Percentiles rank a stretch among this genome's conserved stretches.
phyloP scores from a whole-genome alignment of 805 yeast species.

The Starmerella etchellsii region DNA sequence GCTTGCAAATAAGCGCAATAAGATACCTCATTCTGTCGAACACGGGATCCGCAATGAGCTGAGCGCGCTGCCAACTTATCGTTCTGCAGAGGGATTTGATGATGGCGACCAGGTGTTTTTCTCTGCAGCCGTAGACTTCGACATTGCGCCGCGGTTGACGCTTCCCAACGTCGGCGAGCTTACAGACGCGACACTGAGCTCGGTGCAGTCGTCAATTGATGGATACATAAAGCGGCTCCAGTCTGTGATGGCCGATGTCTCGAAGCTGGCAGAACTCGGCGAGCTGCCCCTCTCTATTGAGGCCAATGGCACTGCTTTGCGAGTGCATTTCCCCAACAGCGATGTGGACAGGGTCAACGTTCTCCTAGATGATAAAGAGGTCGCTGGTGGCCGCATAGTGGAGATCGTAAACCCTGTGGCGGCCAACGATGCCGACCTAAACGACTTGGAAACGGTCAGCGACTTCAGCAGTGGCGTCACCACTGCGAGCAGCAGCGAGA shows the following conservation, averaged over 20 bases:
- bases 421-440: background rate
- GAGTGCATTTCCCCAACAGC: slow-evolving; percentile 62
- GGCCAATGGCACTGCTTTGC: slow-evolving; percentile 26
- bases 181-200: slow-evolving; percentile 34
- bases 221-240: slow-evolving; percentile 27
- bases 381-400: slow-evolving; percentile 42
- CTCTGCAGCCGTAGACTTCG: slow-evolving; percentile 39
- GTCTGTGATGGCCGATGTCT: slow-evolving; percentile 32
- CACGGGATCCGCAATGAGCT: background rate
- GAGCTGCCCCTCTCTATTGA: slow-evolving; percentile 47
- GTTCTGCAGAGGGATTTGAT: background rate
- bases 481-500: background rate
- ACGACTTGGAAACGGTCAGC: slow-evolving; percentile 2
- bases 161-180: slow-evolving; percentile 33
- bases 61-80: background rate
- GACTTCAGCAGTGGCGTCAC: background rate
- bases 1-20: too few relatives aligned
- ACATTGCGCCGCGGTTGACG: slow-evolving; percentile 31
- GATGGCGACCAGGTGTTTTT: background rate
- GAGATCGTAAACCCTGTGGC: slow-evolving; percentile 12
- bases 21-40: too few relatives aligned
- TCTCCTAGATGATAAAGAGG: slow-evolving; percentile 46
- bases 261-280: slow-evolving; percentile 43
- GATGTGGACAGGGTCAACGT: slow-evolving; percentile 45
- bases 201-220: slow-evolving; percentile 29